Conservation (phyloP, 352 stramenopile species). For the Phytophthora vignae region DNA sequence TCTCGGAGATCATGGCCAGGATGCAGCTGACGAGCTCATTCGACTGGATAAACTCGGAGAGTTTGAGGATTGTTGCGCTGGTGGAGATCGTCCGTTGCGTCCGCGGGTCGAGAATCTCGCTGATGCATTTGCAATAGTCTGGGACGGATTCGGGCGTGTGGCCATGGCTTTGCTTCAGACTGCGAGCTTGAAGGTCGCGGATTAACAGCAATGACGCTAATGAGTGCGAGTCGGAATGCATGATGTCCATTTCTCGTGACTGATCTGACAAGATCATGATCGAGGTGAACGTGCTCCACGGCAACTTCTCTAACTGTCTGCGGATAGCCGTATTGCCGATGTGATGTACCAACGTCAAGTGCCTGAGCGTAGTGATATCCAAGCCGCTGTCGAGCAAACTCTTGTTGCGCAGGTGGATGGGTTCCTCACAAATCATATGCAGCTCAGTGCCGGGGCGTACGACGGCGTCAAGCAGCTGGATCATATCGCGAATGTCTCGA, state of each 20-base stretch:
- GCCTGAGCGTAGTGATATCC: conserved; percentile 52
- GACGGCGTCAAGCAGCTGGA: conserved; percentile 80
- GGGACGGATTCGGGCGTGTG: conserved; percentile 4
- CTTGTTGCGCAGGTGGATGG: conserved; percentile 67
- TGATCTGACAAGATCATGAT: conserved; percentile 88
- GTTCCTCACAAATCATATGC: conserved; percentile 86
- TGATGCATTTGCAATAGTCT: conserved; percentile 78
- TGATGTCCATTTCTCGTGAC: conserved; percentile 76
- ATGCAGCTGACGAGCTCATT: conserved; percentile 90
- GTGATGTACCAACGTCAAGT: conserved; percentile 73
- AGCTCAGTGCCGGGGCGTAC: conserved; percentile 70
- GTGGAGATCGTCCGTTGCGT: conserved; percentile 87
- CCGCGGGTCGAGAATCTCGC: conserved; percentile 87
- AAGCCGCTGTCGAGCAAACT: conserved; percentile 68
- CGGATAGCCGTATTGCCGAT: conserved; percentile 85
- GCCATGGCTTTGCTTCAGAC: neutral
- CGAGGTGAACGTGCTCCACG: conserved; percentile 77
- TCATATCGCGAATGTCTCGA: conserved; percentile 91
- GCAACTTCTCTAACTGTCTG: conserved; percentile 69
- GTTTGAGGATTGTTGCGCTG: conserved; percentile 71
- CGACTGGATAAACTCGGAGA: conserved; percentile 90
- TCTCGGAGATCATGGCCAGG: conserved; percentile 90
- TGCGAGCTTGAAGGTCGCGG: conserved; percentile 70
- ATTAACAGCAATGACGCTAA: conserved; percentile 87
- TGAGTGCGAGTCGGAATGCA: conserved; percentile 89